A percentile compares a stretch with the other conserved stretches of the same genome.
Conservation (phyloP, 2,329 filamentous ascomycete genomes). For the Amauroascus niger region DNA sequence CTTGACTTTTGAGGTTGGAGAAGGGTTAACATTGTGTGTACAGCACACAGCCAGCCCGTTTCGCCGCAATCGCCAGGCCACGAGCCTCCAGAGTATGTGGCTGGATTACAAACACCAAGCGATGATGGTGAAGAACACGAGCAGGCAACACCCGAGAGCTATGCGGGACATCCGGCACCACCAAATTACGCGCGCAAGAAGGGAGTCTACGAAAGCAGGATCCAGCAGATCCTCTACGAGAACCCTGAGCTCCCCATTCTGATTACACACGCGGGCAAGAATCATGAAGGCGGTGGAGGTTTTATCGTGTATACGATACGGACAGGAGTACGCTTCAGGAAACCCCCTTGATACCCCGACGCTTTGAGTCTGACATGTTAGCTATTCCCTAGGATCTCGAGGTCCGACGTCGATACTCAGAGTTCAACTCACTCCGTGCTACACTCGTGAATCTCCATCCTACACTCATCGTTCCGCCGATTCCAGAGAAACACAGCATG, state of each 20-base stretch:
- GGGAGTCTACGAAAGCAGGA: conserved; percentile 84
- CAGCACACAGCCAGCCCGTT: conserved; percentile 50
- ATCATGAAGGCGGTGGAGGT: conserved; percentile 77
- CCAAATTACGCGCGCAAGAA: conserved; percentile 52
- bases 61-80: conserved; percentile 63
- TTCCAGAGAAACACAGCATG: conserved; percentile 98
- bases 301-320: conserved; percentile 97
- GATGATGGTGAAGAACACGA: conserved; percentile 22
- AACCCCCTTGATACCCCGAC: not conserved
- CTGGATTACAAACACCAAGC: conserved; percentile 44
- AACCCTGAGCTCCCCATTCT: conserved; percentile 80
- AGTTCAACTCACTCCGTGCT: conserved; percentile 83
- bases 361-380: not conserved
- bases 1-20: not conserved
- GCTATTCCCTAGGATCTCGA: conserved; percentile 64
- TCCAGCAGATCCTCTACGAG: conserved; percentile 96
- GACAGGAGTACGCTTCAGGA: conserved; percentile 62
- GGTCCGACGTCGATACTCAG: conserved; percentile 88
- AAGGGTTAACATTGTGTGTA: not conserved
- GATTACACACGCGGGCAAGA: conserved; percentile 94
- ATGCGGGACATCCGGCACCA: conserved; percentile 43
- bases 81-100: conserved; percentile 49
- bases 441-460: conserved; percentile 87
- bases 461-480: conserved; percentile 89
- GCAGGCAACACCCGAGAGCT: conserved; percentile 22